Evolutionary conservation across 176 grass and related monocot species (phyloP).

Genomic region (Ampelocalamus luodianensis): DNA sequence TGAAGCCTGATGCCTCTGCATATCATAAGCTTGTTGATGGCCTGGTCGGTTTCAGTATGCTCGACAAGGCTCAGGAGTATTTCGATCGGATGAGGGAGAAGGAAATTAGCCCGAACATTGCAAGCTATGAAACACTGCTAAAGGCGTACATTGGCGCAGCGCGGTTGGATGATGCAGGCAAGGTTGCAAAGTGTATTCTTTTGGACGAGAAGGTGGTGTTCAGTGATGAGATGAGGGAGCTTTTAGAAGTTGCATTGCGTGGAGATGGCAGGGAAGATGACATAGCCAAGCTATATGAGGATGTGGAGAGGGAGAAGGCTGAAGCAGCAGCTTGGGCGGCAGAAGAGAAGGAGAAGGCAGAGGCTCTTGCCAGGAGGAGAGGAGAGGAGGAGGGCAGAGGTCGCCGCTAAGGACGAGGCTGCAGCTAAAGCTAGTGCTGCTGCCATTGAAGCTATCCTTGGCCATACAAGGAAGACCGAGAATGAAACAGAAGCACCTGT

Average conservation of each 20-base stretch:
- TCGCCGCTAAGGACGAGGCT: conserved; percentile 67
- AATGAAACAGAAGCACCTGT: conserved; percentile 25
- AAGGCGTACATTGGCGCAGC: conserved; percentile 51
- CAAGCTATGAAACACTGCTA: conserved; percentile 66
- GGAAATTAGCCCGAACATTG: conserved; percentile 53
- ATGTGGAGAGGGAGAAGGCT: conserved; percentile 68
- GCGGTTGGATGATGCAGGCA: conserved; percentile 50
- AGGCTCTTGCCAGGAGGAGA: conserved; percentile 78
- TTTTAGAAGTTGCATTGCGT: conserved; percentile 58
- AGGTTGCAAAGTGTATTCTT: conserved; percentile 55
- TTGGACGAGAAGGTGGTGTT: conserved; percentile 66
- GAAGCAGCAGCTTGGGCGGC: conserved; percentile 56
- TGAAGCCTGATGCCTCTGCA: conserved; percentile 64
- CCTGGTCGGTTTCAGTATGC: conserved; percentile 44
- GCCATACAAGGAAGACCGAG: conserved; percentile 62
- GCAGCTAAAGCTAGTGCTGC: conserved; percentile 79
- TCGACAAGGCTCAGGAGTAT: conserved; percentile 66
- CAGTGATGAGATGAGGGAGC: conserved; percentile 66
- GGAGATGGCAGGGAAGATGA: conserved; percentile 68
- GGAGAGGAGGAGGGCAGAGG: conserved; percentile 69
- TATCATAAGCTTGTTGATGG: conserved; percentile 63
- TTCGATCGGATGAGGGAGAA: conserved; percentile 71
- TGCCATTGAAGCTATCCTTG: conserved; percentile 76
- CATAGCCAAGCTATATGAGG: conserved; percentile 64
- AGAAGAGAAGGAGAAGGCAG: conserved; percentile 67